A percentile compares a stretch with the other conserved stretches of the same genome.
Conservation (phyloP, 345 rosid genomes). For the Lepidium sativum region DNA sequence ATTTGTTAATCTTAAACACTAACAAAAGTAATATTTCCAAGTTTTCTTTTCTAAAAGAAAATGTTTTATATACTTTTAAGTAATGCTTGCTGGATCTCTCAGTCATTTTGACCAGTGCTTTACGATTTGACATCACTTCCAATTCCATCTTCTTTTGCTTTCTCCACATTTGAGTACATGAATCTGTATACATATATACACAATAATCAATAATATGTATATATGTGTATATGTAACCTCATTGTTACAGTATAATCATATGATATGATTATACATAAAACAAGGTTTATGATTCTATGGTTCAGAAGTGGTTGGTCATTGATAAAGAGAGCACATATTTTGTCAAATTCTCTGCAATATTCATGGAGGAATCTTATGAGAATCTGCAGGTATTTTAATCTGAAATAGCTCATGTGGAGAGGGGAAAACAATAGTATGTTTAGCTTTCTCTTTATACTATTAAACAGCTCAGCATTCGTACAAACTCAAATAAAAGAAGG, state of each 20-base stretch:
- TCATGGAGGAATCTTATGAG: slow-evolving; percentile 17
- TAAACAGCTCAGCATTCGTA: slow-evolving; percentile 13
- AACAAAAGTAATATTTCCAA: background rate
- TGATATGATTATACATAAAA: background rate
- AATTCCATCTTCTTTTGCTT: slow-evolving; percentile 18
- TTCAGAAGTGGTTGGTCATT: background rate
- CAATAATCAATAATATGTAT: background rate
- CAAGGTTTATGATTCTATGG: background rate
- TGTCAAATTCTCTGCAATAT: slow-evolving; percentile 17
- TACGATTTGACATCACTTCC: slow-evolving; percentile 27
- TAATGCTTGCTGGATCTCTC: slow-evolving; percentile 3
- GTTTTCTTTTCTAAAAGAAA: background rate
- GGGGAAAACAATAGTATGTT: slow-evolving; percentile 8
- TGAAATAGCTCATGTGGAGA: slow-evolving; percentile 1
- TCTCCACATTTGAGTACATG: background rate
- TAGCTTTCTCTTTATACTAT: slow-evolving; percentile 1
- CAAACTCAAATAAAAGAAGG: background rate
- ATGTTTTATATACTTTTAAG: background rate
- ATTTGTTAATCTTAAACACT: background rate
- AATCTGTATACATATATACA: background rate
- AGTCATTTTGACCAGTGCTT: slow-evolving; percentile 7
- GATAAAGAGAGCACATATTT: background rate
- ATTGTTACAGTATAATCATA: background rate
- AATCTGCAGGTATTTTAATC: slow-evolving; percentile 18
- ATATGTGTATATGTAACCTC: background rate